A percentile compares a stretch with the other conserved stretches of the same genome.
Conservation (phyloP, 352 stramenopile genomes). For the Pilasporangium apinafurcum region DNA sequence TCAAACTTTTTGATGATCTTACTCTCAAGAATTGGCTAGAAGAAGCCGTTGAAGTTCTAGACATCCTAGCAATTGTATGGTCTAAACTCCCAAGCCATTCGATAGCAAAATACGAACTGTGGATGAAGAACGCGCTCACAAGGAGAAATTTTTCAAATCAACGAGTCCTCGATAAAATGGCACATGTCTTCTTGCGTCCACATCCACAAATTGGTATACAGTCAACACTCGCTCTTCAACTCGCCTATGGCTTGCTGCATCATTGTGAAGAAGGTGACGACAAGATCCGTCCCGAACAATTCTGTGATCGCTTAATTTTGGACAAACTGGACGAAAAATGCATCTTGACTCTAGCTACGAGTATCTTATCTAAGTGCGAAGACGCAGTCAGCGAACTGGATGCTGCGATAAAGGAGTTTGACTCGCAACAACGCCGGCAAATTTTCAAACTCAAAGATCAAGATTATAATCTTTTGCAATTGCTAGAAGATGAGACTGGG, state of each 20-base stretch:
- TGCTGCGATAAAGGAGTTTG: constrained; percentile 21
- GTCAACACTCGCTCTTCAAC: constrained; percentile 12
- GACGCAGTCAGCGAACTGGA: constrained; percentile 21
- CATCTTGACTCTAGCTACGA: constrained; percentile 20
- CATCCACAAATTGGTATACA: constrained; percentile 11
- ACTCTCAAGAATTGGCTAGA: constrained; percentile 5
- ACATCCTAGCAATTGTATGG: constrained; percentile 10
- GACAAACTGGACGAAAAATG: constrained; percentile 19
- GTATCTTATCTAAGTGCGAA: constrained; percentile 24
- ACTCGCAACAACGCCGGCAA: constrained; percentile 24
- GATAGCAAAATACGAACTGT: constrained; percentile 11
- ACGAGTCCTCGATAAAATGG: constrained; percentile 21
- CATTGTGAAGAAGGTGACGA: constrained; percentile 23
- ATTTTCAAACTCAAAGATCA: constrained; percentile 32
- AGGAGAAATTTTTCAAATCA: constrained; percentile 8
- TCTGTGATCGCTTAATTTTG: constrained; percentile 11
- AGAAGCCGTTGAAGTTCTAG: constrained; percentile 7
- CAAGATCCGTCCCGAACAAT: background rate
- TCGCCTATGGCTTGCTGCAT: constrained; percentile 24
- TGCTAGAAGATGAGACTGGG: constrained; percentile 29
- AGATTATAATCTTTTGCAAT: constrained; percentile 22
- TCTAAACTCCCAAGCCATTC: constrained; percentile 8
- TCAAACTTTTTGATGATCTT: constrained; percentile 16
- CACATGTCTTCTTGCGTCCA: constrained; percentile 24
- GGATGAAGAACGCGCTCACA: constrained; percentile 21